Evolutionary conservation across 257 asterid genomes (phyloP), one percentile per base, ranked within the genome.

Genomic region (Solanum paucissectum): DNA sequence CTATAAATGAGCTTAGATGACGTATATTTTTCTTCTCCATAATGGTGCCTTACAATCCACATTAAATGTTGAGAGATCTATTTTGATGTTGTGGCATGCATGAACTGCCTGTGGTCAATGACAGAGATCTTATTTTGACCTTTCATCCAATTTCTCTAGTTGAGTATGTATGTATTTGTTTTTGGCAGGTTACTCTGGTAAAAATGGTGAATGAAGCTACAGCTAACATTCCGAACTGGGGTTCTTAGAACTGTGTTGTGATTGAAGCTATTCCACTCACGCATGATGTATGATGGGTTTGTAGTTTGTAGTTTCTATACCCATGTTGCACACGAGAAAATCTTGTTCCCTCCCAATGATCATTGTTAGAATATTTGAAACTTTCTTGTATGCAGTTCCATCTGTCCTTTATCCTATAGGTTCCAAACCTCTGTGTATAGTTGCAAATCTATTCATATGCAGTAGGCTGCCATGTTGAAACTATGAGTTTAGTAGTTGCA

Each of bases 181-280:
- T 38, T 38, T 92, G 91, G 87, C 95, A 95, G 98, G 98, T 95
- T 87, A 94, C 98, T 18, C 89, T 94, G 94, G 97, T 94, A 90
- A 93, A 91, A 90, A 95, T 94, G 98, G 97, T 94, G 93, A 95
- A 95, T 87, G 95, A 94, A 89, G 98, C 98, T 86, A 94, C 98
- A 11, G 94, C 97, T 81, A 94, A 94, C 83, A 89, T 95, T 90
- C 97, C 97, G 10, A 94, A 95, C 85, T 95, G 98, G 98, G 98
- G 96, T 82, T 94, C 96, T 71, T 94, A 76, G 93, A 55, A 11
- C 2, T 7, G 84, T 44, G 37, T 79, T 42, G 66, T 79, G n/a
- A 77, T 27, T 14, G 64, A 79, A 44, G 25, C 36, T 44, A n/a
- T 44, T 27, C 46, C 64, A 79, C 84, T 40, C 62, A 8, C 2